These are phyloP conservation scores for Didymellaceae sp. DNA, from an alignment of 2,329 filamentous ascomycete species.

Conservation along the genomic window DNA sequence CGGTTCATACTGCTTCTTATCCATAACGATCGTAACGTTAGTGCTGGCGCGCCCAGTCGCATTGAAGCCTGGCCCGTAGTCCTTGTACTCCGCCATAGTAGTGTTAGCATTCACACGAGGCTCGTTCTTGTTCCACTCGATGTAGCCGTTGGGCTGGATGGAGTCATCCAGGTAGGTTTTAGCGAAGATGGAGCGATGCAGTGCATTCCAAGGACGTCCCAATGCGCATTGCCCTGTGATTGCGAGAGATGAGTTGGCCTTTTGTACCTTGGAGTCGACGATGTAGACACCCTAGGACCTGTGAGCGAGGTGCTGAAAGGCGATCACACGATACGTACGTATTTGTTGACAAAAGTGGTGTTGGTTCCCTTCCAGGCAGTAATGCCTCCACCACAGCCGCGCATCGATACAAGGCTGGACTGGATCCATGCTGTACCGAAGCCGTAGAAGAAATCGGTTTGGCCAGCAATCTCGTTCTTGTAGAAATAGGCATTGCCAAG, in stretches of 20 bases:
- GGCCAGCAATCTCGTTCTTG: slow-evolving; percentile 65
- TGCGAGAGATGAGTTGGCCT: slow-evolving; percentile 59
- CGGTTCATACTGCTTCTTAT: slow-evolving; percentile 36
- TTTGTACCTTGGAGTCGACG: slow-evolving; percentile 59
- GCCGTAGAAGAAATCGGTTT: slow-evolving; percentile 73
- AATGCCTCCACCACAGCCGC: slow-evolving; percentile 69
- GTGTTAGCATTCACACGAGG: slow-evolving; percentile 52
- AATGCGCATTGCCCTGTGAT: slow-evolving; percentile 59
- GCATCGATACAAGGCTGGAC: slow-evolving; percentile 60
- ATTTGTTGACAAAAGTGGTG: slow-evolving; percentile 70
- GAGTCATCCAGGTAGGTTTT: slow-evolving; percentile 62
- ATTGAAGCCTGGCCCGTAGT: slow-evolving; percentile 62
- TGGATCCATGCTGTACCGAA: slow-evolving; percentile 70
- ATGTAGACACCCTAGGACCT: slow-evolving; percentile 63
- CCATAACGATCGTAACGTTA: slow-evolving; percentile 58
- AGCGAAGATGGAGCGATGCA: slow-evolving; percentile 64
- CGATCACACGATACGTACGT: slow-evolving; percentile 36
- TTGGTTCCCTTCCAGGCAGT: slow-evolving; percentile 74
- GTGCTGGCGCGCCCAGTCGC: slow-evolving; percentile 52
- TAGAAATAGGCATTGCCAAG: slow-evolving; percentile 71
- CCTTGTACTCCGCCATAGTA: slow-evolving; percentile 63
- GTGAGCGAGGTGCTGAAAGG: neutral
- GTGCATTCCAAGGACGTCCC: slow-evolving; percentile 67
- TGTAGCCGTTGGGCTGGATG: slow-evolving; percentile 62
- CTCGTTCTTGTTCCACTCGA: slow-evolving; percentile 57